Evolutionary conservation across 306 rosid species (phyloP).

Genomic region (Trifolium dubium): DNA sequence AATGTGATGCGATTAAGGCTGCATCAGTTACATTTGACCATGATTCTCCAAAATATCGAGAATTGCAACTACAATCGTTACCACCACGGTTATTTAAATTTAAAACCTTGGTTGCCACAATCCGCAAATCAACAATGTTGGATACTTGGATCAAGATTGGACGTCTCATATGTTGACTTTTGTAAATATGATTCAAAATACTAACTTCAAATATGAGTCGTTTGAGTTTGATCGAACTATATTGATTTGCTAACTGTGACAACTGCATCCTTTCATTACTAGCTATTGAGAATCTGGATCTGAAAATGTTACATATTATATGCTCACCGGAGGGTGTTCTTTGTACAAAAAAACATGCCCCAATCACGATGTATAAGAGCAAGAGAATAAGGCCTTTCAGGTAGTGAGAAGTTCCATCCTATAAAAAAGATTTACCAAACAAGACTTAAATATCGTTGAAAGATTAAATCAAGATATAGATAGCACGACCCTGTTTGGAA

Average conservation of each 20-base stretch:
- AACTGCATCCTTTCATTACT: neutral
- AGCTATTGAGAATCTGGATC: no score
- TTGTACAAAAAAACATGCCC: slow-evolving; percentile 79
- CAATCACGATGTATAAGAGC: slow-evolving; percentile 77
- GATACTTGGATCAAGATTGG: neutral
- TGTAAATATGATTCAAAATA: neutral
- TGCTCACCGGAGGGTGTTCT: slow-evolving; percentile 59
- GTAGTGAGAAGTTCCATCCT: slow-evolving; percentile 97
- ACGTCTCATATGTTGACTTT: neutral
- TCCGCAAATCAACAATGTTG: neutral
- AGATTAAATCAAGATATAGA: slow-evolving; percentile 33
- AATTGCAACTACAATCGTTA: neutral
- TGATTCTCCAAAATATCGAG: neutral
- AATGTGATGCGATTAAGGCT: neutral
- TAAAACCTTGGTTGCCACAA: neutral
- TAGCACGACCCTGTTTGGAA: no score
- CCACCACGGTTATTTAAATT: neutral
- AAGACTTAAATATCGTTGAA: neutral
- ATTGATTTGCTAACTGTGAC: neutral
- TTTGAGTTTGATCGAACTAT: neutral
- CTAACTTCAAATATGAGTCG: neutral
- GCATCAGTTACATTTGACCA: neutral
- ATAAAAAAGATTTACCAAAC: slow-evolving; percentile 15
- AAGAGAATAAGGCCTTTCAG: slow-evolving; percentile 83
- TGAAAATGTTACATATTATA: neutral